Evolutionary conservation across 192 early-diverging fungal species (phyloP), one percentile per base, ranked within the genome.

Genomic region (Linnemannia elongata): DNA sequence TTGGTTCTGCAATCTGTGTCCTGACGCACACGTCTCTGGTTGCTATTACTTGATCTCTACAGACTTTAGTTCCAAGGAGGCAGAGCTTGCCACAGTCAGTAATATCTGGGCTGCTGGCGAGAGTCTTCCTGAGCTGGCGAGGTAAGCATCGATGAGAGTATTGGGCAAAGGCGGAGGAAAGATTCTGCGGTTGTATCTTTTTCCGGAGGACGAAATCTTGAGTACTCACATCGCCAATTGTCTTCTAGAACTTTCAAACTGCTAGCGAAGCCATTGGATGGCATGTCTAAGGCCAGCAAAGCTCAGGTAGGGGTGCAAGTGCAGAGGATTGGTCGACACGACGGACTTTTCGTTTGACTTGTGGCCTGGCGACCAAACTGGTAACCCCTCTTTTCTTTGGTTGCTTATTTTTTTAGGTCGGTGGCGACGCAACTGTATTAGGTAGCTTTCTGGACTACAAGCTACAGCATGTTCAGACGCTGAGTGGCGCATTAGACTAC

Each of bases 391-490:
- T 33, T 42, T 22, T 41, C 20, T 41, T 66, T 33, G 12, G 10
- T 66, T 66, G 30, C 2, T 0, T 66, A 30, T 1, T 33, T 27
- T 30, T 1, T 35, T 77, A 87, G 85, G 79, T 87, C 44, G 85
- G 85, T 1, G 85, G 85, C 45, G 85, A 87, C 81, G 79, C 85
- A 44, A 87, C 85, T 20, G 85, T 87, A 1, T 35, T 87, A 38
- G 85, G 85, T 9, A 78, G 85, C 33, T 87, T 77, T 27, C 52
- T 87, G 17, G 85, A 87, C 27, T 87, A 87, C 71, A 87, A 81
- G 22, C 63, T 88, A 35, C 89, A 90, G 54, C 83, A 88, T 73
- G 76, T 82, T 22, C 89, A 90, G 55, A 84, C 89, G 27, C 76
- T 86, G 6, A 81, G 75, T 39, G 77, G 82, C 39, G 83, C 89